These are phyloP conservation scores for Thyridium curvatum DNA, from an alignment of 2,329 filamentous ascomycete species.

Conservation along the genomic window DNA sequence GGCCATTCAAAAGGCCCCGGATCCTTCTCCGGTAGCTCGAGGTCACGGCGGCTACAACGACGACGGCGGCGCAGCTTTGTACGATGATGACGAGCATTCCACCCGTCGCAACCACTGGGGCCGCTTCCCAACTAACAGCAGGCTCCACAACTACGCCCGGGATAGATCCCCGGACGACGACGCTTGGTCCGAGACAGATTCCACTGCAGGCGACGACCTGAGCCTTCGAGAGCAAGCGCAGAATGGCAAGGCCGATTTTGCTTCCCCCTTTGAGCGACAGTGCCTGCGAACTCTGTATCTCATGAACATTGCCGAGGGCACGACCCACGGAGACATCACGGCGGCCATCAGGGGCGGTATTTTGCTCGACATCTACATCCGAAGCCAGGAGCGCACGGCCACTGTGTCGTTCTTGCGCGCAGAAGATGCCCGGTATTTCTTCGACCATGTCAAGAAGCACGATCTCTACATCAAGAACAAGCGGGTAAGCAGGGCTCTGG, in stretches of 20 bases:
- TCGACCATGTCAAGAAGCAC: constrained; percentile 55
- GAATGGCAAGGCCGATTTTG: constrained; percentile 8
- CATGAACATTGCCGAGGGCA: constrained; percentile 52
- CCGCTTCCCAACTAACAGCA: no score
- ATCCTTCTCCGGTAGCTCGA: neutral
- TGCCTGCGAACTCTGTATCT: constrained; percentile 55
- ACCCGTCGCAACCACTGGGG: no score
- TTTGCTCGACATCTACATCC: constrained; percentile 62
- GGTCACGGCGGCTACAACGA: no score
- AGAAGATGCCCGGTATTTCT: constrained; percentile 57
- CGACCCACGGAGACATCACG: constrained; percentile 60
- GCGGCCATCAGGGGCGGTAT: constrained; percentile 62
- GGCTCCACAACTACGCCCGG: no score
- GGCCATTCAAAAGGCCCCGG: constrained; percentile 10
- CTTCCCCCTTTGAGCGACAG: constrained; percentile 25
- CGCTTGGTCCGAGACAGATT: constrained; percentile 5
- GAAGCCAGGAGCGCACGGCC: constrained; percentile 50
- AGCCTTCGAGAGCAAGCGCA: neutral
- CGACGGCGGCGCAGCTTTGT: no score
- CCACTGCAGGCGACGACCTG: constrained; percentile 1
- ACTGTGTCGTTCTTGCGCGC: constrained; percentile 65
- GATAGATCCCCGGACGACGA: neutral
- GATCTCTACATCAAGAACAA: constrained; percentile 65
- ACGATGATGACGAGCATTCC: no score
- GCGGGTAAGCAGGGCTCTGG: constrained; percentile 43